Conservation (phyloP, 2,329 filamentous ascomycete genomes). For the Chrysoporthe cubensis region DNA sequence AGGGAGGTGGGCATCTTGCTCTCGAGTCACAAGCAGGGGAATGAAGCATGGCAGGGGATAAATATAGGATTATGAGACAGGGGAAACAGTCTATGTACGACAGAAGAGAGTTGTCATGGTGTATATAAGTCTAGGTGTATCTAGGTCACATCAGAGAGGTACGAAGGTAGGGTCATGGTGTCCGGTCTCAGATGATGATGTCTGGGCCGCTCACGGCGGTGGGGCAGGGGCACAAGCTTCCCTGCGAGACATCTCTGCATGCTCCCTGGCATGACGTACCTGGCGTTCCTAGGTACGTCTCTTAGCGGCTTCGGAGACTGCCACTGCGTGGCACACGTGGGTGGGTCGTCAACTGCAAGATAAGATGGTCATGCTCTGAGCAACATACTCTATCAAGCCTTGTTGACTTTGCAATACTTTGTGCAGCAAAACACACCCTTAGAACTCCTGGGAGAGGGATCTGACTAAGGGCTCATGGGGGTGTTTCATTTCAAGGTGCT, state of each 20-base stretch:
- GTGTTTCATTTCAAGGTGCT: neutral
- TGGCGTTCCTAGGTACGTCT: neutral
- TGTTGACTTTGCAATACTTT: neutral
- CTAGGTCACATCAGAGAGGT: conserved; percentile 9
- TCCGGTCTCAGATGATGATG: conserved; percentile 20
- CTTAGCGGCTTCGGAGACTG: conserved; percentile 13
- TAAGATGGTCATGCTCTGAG: neutral
- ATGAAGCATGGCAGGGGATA: conserved; percentile 28
- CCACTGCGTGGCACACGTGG: neutral
- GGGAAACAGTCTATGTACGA: conserved; percentile 9
- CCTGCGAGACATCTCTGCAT: conserved; percentile 9
- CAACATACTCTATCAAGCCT: neutral
- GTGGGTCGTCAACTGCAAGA: neutral
- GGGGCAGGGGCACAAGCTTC: neutral
- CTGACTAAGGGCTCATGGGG: neutral
- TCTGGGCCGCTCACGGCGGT: conserved; percentile 15
- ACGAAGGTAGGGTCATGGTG: conserved; percentile 7
- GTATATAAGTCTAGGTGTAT: neutral
- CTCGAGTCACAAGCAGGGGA: conserved; percentile 16
- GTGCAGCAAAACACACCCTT: neutral
- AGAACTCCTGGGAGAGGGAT: neutral
- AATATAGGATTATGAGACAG: conserved; percentile 13
- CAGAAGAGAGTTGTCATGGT: conserved; percentile 15
- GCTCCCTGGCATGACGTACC: conserved; percentile 35
- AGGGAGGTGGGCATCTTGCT: conserved; percentile 68